A percentile compares a stretch with the other conserved stretches of the same genome.
Evolutionary conservation across 345 rosid genomes (phyloP).

Genomic region (Rhizophora mangle): DNA sequence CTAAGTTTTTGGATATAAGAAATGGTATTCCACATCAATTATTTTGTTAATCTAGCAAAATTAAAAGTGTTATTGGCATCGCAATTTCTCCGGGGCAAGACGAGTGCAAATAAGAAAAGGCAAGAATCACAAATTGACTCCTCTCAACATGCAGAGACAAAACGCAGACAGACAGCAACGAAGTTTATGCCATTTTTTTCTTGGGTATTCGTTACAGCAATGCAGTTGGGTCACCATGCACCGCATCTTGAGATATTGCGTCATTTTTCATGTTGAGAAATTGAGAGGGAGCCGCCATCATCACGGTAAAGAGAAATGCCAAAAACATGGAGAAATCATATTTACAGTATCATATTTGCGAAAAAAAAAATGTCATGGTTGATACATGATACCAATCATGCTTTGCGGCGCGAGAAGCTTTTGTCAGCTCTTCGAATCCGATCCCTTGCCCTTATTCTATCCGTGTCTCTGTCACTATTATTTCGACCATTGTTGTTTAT

Average conservation of each 20-base stretch:
- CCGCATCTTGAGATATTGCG: not conserved
- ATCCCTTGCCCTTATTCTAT: conserved; percentile 41
- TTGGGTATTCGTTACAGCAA: not conserved
- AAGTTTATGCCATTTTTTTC: not conserved
- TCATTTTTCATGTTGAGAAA: too few relatives aligned
- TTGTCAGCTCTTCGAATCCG: conserved; percentile 37
- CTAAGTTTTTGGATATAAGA: too few relatives aligned
- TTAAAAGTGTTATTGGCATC: not conserved
- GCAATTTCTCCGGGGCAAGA: conserved; percentile 1
- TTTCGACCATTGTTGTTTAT: conserved; percentile 6
- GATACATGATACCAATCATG: too few relatives aligned
- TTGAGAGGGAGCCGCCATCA: conserved; percentile 1
- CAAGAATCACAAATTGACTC: conserved; percentile 20
- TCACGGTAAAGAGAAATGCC: conserved; percentile 10
- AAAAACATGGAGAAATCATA: too few relatives aligned
- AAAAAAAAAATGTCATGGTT: too few relatives aligned
- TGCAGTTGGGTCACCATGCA: not conserved
- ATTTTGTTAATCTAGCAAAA: too few relatives aligned
- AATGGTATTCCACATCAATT: too few relatives aligned
- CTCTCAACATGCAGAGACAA: conserved; percentile 43
- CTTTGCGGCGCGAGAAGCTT: conserved; percentile 18
- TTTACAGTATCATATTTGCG: too few relatives aligned
- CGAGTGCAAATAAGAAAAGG: conserved; percentile 14
- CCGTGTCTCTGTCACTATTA: not conserved
- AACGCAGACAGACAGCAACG: not conserved